phyloP scores from a whole-genome alignment of 345 rosid species.

The Salix arbutifolia region DNA sequence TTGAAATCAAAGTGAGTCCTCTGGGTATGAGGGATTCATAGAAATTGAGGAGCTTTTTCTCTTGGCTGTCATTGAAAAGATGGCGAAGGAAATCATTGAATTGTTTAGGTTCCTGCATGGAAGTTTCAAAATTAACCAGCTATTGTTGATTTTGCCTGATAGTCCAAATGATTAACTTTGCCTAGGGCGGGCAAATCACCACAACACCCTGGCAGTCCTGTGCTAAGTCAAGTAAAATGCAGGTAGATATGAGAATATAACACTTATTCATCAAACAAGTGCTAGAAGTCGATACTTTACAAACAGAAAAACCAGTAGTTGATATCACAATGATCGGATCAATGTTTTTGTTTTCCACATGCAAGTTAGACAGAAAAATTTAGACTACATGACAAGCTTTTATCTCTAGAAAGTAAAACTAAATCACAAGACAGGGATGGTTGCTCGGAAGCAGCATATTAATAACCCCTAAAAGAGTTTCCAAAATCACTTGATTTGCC shows the following conservation, averaged over 20 bases:
- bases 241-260: not conserved
- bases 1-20: slow-evolving; percentile 57
- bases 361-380: not conserved
- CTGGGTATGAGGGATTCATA: slow-evolving; percentile 43
- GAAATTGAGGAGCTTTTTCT: slow-evolving; percentile 37
- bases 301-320: not conserved
- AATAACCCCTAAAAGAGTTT: not conserved
- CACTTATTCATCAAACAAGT: not conserved
- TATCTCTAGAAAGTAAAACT: not conserved
- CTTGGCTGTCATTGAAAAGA: slow-evolving; percentile 38
- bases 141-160: not conserved
- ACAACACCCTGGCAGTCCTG: not conserved
- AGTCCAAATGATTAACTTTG: not conserved
- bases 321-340: not conserved
- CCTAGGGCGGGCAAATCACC: not conserved
- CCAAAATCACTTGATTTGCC: not conserved
- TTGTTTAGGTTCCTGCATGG: slow-evolving; percentile 72
- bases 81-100: slow-evolving; percentile 59
- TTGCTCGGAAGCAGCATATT: not conserved
- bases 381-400: not conserved
- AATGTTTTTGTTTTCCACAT: not conserved
- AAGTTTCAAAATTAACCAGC: slow-evolving; percentile 4
- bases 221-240: not conserved
- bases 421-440: not conserved
- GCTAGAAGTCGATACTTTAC: not conserved